Percentiles rank a stretch among this genome's conserved stretches.
These are phyloP conservation scores for Friedmanniomyces simplex DNA, from an alignment of 495 filamentous ascomycete species.

Conservation along the genomic window DNA sequence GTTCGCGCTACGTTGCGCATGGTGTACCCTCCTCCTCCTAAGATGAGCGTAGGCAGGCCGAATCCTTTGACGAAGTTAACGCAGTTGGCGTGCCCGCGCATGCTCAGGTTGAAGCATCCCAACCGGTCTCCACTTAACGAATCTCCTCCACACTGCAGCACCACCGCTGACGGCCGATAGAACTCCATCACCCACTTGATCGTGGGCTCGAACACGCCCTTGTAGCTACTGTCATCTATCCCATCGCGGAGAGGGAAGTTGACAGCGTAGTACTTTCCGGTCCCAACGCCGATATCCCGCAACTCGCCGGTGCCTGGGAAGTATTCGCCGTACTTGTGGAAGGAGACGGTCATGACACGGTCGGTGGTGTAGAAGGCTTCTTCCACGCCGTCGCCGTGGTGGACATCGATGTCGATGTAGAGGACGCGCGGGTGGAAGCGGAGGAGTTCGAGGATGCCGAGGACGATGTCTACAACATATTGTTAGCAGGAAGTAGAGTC, in stretches of 20 bases:
- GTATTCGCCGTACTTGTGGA: slow-evolving; percentile 98
- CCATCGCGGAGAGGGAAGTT: slow-evolving; percentile 96
- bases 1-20: slow-evolving; percentile 98
- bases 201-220: slow-evolving; percentile 89
- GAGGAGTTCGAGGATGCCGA: slow-evolving; percentile 91
- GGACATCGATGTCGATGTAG: slow-evolving; percentile 97
- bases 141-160: slow-evolving; percentile 94
- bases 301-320: slow-evolving; percentile 96
- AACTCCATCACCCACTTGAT: slow-evolving; percentile 92
- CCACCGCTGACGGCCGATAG: slow-evolving; percentile 87
- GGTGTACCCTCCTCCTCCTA: slow-evolving; percentile 94
- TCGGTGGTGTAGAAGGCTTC: slow-evolving; percentile 97
- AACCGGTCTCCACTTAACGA: slow-evolving; percentile 88
- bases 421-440: slow-evolving; percentile 87
- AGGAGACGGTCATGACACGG: slow-evolving; percentile 97
- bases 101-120: slow-evolving; percentile 96
- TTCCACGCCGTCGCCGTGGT: slow-evolving; percentile 96
- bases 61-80: slow-evolving; percentile 93
- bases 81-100: slow-evolving; percentile 95
- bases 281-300: slow-evolving; percentile 86
- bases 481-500: background rate
- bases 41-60: slow-evolving; percentile 76
- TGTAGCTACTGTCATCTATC: slow-evolving; percentile 86
- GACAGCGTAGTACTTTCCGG: slow-evolving; percentile 87
- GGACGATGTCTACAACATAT: slow-evolving; percentile 68